A percentile compares a stretch with the other conserved stretches of the same genome.
These are phyloP conservation scores for Dryas alaskensis DNA, from an alignment of 306 rosid species.

Conservation along the genomic window DNA sequence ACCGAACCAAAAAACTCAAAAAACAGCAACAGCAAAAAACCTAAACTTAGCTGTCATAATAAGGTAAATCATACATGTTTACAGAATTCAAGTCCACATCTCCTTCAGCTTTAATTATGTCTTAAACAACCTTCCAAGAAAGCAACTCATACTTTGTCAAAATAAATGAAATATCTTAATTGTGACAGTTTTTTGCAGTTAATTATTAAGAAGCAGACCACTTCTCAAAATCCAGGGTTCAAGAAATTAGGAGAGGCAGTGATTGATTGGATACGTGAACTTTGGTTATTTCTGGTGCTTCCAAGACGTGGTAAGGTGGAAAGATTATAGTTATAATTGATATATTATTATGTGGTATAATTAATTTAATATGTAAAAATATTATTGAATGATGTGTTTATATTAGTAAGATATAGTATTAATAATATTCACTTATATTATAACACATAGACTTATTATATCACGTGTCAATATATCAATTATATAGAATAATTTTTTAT, in stretches of 20 bases:
- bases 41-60: not conserved
- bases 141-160: not conserved
- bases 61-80: not conserved
- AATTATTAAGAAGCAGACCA: not conserved
- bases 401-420: no score
- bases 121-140: not conserved
- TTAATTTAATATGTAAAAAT: no score
- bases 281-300: not conserved
- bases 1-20: not conserved
- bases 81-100: not conserved
- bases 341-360: no score
- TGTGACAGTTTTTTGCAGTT: not conserved
- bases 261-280: not conserved
- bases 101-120: not conserved
- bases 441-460: no score
- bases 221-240: not conserved
- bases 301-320: no score
- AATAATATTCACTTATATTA: no score
- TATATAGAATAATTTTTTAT: no score
- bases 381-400: no score
- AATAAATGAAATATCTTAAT: not conserved
- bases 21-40: not conserved
- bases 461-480: no score
- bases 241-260: not conserved
- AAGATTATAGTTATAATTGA: no score